These are phyloP conservation scores for Asclepias syriaca DNA, from an alignment of 257 asterid genomes.

Conservation along the genomic window DNA sequence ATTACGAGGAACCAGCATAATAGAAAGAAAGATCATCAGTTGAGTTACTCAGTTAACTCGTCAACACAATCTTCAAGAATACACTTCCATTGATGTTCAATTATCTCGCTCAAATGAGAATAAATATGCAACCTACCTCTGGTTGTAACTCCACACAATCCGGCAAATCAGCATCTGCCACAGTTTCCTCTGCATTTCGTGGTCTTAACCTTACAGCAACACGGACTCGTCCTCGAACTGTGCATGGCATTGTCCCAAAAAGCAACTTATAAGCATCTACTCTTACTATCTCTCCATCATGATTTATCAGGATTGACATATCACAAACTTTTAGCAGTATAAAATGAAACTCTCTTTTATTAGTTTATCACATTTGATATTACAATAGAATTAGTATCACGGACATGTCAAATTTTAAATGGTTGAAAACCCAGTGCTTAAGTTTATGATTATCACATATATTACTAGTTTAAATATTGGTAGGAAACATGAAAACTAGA, in stretches of 20 bases:
- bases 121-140: slow-evolving; percentile 43
- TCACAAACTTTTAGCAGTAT: not conserved
- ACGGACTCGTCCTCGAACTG: slow-evolving; percentile 76
- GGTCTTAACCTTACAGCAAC: slow-evolving; percentile 91
- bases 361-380: not conserved
- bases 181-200: slow-evolving; percentile 72
- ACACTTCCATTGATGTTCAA: not conserved
- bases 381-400: not conserved
- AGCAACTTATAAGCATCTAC: not conserved
- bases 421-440: not conserved
- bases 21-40: slow-evolving; percentile 3
- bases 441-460: not conserved
- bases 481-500: not conserved
- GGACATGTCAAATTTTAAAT: not conserved
- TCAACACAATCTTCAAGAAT: not conserved
- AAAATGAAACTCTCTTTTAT: not conserved
- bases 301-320: not conserved
- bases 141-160: slow-evolving; percentile 95
- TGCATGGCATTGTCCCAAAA: slow-evolving; percentile 1
- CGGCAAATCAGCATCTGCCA: slow-evolving; percentile 78
- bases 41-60: not conserved
- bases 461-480: not conserved
- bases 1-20: slow-evolving; percentile 9
- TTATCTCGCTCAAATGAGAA: too few species aligned
- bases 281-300: not conserved